A percentile compares a stretch with the other conserved stretches of the same genome.
Evolutionary conservation across 805 yeast species (phyloP).

Genomic region (Candida ponderosae): DNA sequence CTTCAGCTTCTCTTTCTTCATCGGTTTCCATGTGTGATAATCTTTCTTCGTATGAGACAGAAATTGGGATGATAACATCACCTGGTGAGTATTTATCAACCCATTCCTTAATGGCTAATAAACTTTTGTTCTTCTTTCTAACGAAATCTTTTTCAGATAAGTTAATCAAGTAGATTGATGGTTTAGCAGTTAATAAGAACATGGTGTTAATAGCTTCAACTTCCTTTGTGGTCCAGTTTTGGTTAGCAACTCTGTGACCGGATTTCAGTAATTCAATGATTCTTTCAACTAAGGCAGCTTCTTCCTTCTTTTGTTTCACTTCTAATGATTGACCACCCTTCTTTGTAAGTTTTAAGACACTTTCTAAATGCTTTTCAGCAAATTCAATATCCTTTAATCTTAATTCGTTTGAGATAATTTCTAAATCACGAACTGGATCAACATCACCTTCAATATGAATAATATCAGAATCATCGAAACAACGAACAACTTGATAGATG

Average conservation of each 20-base stretch:
- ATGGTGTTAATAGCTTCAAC: constrained; percentile 83
- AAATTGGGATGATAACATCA: constrained; percentile 84
- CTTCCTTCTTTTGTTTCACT: constrained; percentile 83
- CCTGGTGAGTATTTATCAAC: constrained; percentile 82
- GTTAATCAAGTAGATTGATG: constrained; percentile 87
- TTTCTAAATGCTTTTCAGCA: constrained; percentile 74
- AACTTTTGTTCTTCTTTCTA: constrained; percentile 82
- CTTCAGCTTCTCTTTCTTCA: constrained; percentile 71
- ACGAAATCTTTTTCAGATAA: constrained; percentile 82
- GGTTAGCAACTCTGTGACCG: constrained; percentile 85
- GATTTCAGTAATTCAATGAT: constrained; percentile 72
- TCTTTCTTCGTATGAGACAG: constrained; percentile 88
- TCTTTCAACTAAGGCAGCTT: constrained; percentile 62
- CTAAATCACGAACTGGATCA: constrained; percentile 90
- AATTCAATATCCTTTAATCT: constrained; percentile 96
- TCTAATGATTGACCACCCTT: constrained; percentile 89
- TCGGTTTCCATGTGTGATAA: constrained; percentile 82
- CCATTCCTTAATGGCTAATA: constrained; percentile 83
- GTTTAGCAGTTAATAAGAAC: constrained; percentile 89
- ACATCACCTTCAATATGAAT: constrained; percentile 97
- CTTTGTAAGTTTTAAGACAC: constrained; percentile 68
- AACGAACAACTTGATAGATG: constrained; percentile 93
- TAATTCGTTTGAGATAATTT: constrained; percentile 84
- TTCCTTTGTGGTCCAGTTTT: constrained; percentile 83
- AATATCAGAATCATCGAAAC: constrained; percentile 96